Conservation (phyloP, 805 yeast species). For the Ogataea allantospora region DNA sequence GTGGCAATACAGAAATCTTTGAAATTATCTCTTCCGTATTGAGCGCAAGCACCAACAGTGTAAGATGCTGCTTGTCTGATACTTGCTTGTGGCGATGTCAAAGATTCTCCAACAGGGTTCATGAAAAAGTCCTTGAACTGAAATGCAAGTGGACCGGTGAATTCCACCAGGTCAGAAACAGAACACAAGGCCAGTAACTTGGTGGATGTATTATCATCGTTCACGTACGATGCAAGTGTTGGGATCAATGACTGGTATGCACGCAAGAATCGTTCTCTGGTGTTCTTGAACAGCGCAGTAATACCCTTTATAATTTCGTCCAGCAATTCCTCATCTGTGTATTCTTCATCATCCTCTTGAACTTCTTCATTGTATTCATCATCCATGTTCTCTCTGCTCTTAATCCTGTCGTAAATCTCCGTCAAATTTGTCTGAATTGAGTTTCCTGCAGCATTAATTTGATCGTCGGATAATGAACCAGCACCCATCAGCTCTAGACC, state of each 20-base stretch:
- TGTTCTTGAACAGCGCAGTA: conserved; percentile 64
- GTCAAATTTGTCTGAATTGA: conserved; percentile 59
- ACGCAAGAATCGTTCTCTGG: conserved; percentile 56
- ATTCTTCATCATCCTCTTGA: conserved; percentile 81
- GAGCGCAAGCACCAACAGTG: conserved; percentile 83
- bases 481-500: conserved; percentile 69
- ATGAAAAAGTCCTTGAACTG: conserved; percentile 65
- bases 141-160: conserved; percentile 66
- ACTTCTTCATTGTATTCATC: conserved; percentile 87
- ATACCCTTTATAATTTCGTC: conserved; percentile 82
- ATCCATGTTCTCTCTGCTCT: conserved; percentile 68
- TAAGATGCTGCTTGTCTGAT: conserved; percentile 87
- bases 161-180: conserved; percentile 77
- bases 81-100: conserved; percentile 64
- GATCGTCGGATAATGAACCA: conserved; percentile 52
- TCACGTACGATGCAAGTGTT: conserved; percentile 56
- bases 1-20: conserved; percentile 63
- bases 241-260: conserved; percentile 66
- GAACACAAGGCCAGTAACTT: conserved; percentile 78
- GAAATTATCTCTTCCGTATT: conserved; percentile 66
- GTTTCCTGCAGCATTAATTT: conserved; percentile 53
- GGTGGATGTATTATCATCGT: conserved; percentile 65
- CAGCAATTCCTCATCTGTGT: conserved; percentile 83
- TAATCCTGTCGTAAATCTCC: conserved; percentile 70
- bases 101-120: conserved; percentile 60